These are phyloP conservation scores for Penicillium concentricum DNA, from an alignment of 2,329 filamentous ascomycete species.

Conservation along the genomic window DNA sequence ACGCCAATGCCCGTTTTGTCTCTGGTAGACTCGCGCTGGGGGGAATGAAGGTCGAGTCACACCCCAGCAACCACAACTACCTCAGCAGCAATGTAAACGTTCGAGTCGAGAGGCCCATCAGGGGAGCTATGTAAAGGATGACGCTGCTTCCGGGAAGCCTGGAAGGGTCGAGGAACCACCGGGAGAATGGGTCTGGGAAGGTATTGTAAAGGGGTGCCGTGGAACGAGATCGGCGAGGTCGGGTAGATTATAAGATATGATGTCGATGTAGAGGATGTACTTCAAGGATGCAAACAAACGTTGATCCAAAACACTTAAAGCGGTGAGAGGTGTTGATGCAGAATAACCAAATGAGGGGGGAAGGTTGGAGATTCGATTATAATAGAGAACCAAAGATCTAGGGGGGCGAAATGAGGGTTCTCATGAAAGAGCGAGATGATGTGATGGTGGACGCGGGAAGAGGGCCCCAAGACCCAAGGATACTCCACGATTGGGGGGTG, in stretches of 20 bases:
- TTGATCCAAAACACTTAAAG: slow-evolving; percentile 6
- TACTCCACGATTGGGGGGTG: slow-evolving; percentile 20
- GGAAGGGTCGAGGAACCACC: slow-evolving; percentile 16
- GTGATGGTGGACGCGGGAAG: slow-evolving; percentile 27
- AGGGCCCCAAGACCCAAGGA: slow-evolving; percentile 26
- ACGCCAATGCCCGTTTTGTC: slow-evolving; percentile 16
- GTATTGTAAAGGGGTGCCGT: slow-evolving; percentile 14
- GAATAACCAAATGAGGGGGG: background rate
- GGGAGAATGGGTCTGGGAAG: slow-evolving; percentile 12
- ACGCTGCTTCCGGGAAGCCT: slow-evolving; percentile 12
- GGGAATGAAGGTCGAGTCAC: slow-evolving; percentile 16
- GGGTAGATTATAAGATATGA: slow-evolving; percentile 1
- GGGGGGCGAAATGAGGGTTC: slow-evolving; percentile 8
- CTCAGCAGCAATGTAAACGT: slow-evolving; percentile 29
- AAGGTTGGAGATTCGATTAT: slow-evolving; percentile 3
- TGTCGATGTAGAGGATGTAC: slow-evolving; percentile 6
- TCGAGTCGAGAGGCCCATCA: slow-evolving; percentile 35
- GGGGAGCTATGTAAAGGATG: slow-evolving; percentile 21
- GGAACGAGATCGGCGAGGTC: slow-evolving; percentile 13
- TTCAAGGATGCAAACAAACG: background rate
- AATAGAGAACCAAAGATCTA: background rate
- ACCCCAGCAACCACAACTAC: slow-evolving; percentile 38
- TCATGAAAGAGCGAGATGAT: slow-evolving; percentile 29
- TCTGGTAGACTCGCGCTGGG: slow-evolving; percentile 14
- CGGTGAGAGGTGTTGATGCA: slow-evolving; percentile 1